phyloP scores from a whole-genome alignment of 345 rosid genomes.

The Streptanthus diversifolius region DNA sequence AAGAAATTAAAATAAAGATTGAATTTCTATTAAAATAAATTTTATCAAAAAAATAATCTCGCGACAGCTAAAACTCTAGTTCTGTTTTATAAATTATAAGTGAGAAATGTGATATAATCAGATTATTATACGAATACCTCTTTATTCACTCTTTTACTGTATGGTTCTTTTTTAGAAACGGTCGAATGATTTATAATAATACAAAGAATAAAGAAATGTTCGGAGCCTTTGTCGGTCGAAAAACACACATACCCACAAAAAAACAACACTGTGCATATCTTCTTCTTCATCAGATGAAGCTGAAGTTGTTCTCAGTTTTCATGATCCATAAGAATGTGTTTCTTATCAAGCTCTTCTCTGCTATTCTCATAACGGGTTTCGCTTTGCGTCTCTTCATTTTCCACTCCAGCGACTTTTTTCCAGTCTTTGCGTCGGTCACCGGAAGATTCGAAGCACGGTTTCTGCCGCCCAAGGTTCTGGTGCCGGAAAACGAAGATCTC shows the following conservation, averaged over 20 bases:
- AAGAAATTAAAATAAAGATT: no score
- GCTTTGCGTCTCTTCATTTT: conserved; percentile 54
- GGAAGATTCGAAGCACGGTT: conserved; percentile 20
- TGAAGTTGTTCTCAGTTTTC: conserved; percentile 37
- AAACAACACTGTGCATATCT: neutral
- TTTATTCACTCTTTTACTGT: neutral
- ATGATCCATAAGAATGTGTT: conserved; percentile 46
- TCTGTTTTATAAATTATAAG: no score
- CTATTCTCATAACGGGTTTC: conserved; percentile 48
- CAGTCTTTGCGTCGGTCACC: conserved; percentile 23
- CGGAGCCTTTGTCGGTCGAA: conserved; percentile 18
- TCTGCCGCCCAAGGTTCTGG: conserved; percentile 15
- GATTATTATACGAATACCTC: neutral
- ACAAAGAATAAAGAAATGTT: neutral
- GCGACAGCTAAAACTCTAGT: no score
- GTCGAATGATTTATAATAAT: conserved; percentile 24
- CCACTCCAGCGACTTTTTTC: conserved; percentile 27
- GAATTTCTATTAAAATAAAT: no score
- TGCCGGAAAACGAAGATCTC: conserved; percentile 50
- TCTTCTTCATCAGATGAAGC: conserved; percentile 48
- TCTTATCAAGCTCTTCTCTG: conserved; percentile 48
- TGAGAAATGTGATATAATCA: neutral
- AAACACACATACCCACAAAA: neutral
- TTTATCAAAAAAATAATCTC: no score
- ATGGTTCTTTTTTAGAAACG: conserved; percentile 19